Evolutionary conservation across 345 rosid species (phyloP).

Genomic region (Hevea brasiliensis): DNA sequence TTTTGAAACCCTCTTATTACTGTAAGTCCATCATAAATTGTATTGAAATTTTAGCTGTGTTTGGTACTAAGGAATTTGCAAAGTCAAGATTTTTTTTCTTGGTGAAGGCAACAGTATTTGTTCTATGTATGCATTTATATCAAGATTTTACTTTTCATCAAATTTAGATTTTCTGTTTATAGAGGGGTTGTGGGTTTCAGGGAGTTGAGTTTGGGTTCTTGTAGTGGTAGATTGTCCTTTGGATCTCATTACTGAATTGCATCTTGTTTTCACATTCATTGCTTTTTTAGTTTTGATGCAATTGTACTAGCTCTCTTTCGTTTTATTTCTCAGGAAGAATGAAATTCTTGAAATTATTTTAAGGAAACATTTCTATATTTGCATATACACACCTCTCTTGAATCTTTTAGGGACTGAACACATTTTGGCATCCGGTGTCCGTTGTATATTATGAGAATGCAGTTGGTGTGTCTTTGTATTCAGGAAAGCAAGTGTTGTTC

Average conservation of each 20-base stretch:
- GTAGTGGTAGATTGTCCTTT: background rate
- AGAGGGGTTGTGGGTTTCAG: background rate
- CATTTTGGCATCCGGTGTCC: background rate
- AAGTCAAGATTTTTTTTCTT: background rate
- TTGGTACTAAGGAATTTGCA: background rate
- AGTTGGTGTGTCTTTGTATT: background rate
- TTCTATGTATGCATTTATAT: background rate
- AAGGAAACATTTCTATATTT: background rate
- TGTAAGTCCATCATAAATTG: slow-evolving; percentile 12
- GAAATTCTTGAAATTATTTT: background rate
- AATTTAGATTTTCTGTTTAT: background rate
- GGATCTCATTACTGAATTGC: background rate
- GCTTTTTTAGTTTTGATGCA: too few species aligned
- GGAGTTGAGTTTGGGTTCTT: background rate
- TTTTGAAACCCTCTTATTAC: slow-evolving; percentile 3
- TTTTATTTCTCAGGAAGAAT: background rate
- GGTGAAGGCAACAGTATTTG: background rate
- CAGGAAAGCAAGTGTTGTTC: background rate
- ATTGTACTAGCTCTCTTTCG: background rate
- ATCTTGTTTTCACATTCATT: background rate
- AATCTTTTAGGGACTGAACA: background rate
- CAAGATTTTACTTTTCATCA: background rate
- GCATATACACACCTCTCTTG: background rate
- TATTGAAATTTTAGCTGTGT: background rate
- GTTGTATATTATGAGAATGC: background rate